Base-by-base conservation (phyloP, 805 yeast genomes). In the Yamadazyma akitaensis region DNA sequence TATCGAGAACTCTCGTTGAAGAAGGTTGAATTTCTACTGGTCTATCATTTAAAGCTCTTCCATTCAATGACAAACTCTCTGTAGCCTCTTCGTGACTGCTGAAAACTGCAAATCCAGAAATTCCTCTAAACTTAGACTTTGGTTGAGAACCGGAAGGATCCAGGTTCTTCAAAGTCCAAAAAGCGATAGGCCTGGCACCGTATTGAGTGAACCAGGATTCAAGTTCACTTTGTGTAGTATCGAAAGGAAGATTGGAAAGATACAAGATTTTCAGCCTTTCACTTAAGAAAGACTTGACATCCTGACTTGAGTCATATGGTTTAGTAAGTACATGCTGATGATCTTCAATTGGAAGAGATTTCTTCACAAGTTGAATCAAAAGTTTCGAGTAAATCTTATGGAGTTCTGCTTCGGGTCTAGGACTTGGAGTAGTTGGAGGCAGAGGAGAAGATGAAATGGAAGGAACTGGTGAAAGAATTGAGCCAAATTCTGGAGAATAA, bases 121-220 rank as follows among this genome's bases (percentile, higher is more conserved):
- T 55, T 14, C 69, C 62, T 42, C 54, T 60, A 68, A 10, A 76
- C 65, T 46, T 84, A 74, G 42, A 76, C 38, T 36, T 53, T 21
- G 37, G 42, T 19, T 36, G 34, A 21, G 47, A 43, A 6, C 32
- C 37, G n/a, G 25, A 31, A 26, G 16, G 31, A 10, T 67, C 72
- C 21, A 82, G 76, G n/a, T 80, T 76, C 58, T 82, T 83, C 43
- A 90, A 72, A 0, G 94, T 82, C 96, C 97, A 89, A 62, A 89
- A 88, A 11, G 96, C 94, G 42, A 87, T 76, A 1, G 96, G 96
- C 42, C 91, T 75, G 1, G 88, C 85, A 2, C 96, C 96, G 61
- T 79, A 84, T 60, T 87, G 94, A 3, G 89, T 81, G 62, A 89
- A 90, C 96, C 97, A 91, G 28, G 85, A 75, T 68, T 90, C 97